Base-by-base conservation (phyloP, 805 yeast genomes). In the Ogataea methylovora region DNA sequence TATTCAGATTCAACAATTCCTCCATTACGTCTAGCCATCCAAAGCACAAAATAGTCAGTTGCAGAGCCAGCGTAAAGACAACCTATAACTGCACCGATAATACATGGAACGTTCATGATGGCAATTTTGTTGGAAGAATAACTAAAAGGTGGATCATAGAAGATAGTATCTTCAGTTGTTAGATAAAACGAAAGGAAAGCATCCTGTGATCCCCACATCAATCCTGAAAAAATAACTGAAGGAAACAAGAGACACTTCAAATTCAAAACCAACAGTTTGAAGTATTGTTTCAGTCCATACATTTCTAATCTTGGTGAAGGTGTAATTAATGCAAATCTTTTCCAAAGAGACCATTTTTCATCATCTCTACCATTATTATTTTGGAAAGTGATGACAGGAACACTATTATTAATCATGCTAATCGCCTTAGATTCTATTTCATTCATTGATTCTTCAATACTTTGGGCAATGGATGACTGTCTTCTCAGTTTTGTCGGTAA, bases 121-220 rank as follows among this genome's bases (percentile, higher is more conserved):
- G 85, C 88, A n/a, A 83, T 83, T 26, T 73, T 78, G 2, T 68
- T 62, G 39, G 69, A 69, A 12, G 76, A 61, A 48, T 75, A 80
- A 54, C 76, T 75, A 65, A 73, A 83, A 8, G 90, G 90, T 0
- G 67, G 64, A 33, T 65, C 74, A 32, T 72, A 73, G 54, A 75
- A 77, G 40, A 61, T 60, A 27, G 77, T 76, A 40, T 81, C 87
- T 49, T 80, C 79, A 3, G 84, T 73, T 2, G 88, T 81, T 39
- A 83, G 54, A 55, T 82, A 83, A 49, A 83, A 82, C 0, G 87
- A 70, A 42, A 82, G 62, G 49, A 80, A 73, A 0, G 86, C 83
- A 50, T 79, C 83, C 51, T 82, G 88, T 36, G 76, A 64, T 16
- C 90, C 90, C 86, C 88, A 82, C 41, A 79, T 74, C 8, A 76